Conservation (phyloP, 805 yeast genomes). For the Yamadazyma tumulicola region DNA sequence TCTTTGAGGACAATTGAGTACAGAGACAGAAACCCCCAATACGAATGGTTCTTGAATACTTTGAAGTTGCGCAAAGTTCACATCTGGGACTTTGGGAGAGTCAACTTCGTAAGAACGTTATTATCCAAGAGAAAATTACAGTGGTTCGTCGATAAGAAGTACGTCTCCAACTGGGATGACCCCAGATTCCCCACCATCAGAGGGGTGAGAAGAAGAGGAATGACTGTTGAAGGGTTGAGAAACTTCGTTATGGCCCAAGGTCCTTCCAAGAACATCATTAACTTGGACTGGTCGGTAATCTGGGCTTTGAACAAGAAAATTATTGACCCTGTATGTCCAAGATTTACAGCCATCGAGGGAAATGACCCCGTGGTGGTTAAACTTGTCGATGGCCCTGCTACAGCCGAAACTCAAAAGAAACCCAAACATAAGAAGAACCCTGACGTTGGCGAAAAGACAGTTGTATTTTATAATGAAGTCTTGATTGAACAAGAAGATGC, state of each 20-base stretch:
- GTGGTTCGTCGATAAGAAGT: constrained; percentile 94
- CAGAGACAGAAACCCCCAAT: constrained; percentile 98
- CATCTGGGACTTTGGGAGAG: constrained; percentile 97
- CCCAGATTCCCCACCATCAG: constrained; percentile 99
- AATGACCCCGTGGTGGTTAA: constrained; percentile 66
- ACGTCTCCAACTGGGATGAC: constrained; percentile 95
- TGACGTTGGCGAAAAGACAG: constrained; percentile 80
- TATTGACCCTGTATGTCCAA: constrained; percentile 95
- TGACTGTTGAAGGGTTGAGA: constrained; percentile 96
- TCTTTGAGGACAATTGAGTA: constrained; percentile 97
- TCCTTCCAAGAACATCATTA: constrained; percentile 94
- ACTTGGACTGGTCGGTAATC: constrained; percentile 94
- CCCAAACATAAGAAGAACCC: constrained; percentile 96
- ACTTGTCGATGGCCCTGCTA: constrained; percentile 63
- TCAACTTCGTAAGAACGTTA: constrained; percentile 93
- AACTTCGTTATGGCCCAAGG: constrained; percentile 94
- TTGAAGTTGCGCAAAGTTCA: constrained; percentile 85
- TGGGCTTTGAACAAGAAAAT: constrained; percentile 98
- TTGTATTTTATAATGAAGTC: constrained; percentile 58
- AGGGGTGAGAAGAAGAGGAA: constrained; percentile 99
- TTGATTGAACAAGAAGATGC: constrained; percentile 87
- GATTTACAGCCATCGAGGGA: constrained; percentile 77
- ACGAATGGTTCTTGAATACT: constrained; percentile 90
- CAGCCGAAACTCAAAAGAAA: constrained; percentile 62
- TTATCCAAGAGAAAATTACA: constrained; percentile 96